These are phyloP conservation scores for Teratosphaeria zuluensis DNA, from an alignment of 2,329 filamentous ascomycete species.

Conservation along the genomic window DNA sequence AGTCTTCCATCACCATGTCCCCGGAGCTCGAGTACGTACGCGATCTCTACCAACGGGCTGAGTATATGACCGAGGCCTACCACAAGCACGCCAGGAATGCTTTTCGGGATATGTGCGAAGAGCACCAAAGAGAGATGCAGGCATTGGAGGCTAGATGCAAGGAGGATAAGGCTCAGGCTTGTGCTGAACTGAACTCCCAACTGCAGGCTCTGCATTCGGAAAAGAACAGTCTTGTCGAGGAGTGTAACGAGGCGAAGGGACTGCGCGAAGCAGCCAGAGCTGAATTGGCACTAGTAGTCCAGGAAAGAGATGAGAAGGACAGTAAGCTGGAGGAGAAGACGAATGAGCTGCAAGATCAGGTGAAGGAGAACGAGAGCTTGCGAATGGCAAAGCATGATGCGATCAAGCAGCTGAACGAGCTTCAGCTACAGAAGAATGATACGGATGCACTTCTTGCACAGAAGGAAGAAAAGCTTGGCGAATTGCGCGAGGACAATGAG, in stretches of 20 bases:
- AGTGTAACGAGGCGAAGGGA: not conserved
- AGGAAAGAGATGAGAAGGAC: not conserved
- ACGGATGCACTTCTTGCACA: not conserved
- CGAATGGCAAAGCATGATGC: not conserved
- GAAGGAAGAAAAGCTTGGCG: not conserved
- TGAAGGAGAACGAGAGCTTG: too few species aligned
- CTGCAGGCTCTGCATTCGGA: not conserved
- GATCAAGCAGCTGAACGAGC: not conserved
- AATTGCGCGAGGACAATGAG: not conserved
- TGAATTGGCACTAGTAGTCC: too few species aligned
- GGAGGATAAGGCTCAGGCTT: not conserved
- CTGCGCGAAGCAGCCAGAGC: not conserved
- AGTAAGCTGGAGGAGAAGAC: not conserved
- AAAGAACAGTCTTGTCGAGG: not conserved
- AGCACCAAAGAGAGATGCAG: not conserved
- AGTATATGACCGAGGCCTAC: not conserved
- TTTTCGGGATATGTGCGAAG: not conserved
- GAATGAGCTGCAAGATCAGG: too few species aligned
- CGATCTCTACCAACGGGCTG: not conserved
- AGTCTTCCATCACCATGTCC: not conserved
- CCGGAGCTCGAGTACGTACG: not conserved
- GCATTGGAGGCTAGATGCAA: not conserved
- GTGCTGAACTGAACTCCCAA: not conserved
- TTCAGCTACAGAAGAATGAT: not conserved
- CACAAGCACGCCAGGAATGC: not conserved